Base-by-base conservation (phyloP, 2,329 filamentous ascomycete genomes). In the Curvularia lunata region DNA sequence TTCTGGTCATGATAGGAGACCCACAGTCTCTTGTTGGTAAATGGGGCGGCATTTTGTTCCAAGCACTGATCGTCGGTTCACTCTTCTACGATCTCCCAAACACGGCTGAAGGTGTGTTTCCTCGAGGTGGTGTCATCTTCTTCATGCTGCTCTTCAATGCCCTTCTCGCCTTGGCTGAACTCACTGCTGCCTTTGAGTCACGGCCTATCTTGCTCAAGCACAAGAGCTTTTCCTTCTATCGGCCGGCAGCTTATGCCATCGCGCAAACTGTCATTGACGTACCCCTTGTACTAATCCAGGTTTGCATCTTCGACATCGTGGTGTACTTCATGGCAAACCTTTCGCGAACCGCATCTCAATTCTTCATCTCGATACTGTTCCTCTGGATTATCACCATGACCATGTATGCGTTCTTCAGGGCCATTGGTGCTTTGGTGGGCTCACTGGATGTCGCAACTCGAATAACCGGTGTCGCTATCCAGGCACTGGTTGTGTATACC, bases 181-280 rank as follows among this genome's bases (percentile, higher is more conserved):
- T 87, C 40, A 86, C 86, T 0, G 75, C 85, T 1, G 82, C 86
- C 0, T 91, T 90, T 62, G 76, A 82, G 47, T 83, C 82, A 21
- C 84, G 87, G 43, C 87, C 87, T 0, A 89, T 91, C 54, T 74
- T 91, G 38, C 76, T 89, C 52, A 90, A 90, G 71, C 88, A 91
- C 74, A 89, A 89, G 68, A 86, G 83, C 23, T 90, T 89, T 62
- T 86, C 86, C 0, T 90, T 90, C 72, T 89, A 90, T 62, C 84
- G 84, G 4, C 86, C 86, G 1, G 79, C 84, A 0, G 85, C 86
- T 18, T 86, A 83, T 47, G 85, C 85, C 7, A 75, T 86, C 13
- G 84, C 84, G 0, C 84, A 86, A 58, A 85, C 84, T 0, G 78
- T 85, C 3, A 80, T 84, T 28, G 84, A 88, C 65, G 72, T 86